phyloP scores from a whole-genome alignment of 192 early-diverging fungal species.

The Diversispora epigaea region DNA sequence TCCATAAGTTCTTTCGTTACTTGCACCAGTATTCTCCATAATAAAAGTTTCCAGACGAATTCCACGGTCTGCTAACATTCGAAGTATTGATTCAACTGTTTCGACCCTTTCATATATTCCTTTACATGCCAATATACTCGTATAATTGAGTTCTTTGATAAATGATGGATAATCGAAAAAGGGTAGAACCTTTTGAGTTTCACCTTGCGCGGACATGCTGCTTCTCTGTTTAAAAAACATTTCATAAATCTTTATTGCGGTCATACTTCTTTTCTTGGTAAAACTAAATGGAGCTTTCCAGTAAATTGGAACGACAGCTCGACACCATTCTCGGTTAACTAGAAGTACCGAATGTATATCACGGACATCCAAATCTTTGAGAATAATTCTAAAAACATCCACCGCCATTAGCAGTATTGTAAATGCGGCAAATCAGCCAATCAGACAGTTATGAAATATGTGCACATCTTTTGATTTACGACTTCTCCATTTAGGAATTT shows the following conservation, averaged over 20 bases:
- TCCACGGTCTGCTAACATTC: constrained; percentile 20
- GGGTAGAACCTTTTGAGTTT: not conserved
- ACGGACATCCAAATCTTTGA: constrained; percentile 12
- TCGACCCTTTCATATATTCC: not conserved
- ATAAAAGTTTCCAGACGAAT: constrained; percentile 23
- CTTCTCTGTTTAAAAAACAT: constrained; percentile 18
- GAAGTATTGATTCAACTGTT: constrained; percentile 18
- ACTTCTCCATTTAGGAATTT: too few species aligned
- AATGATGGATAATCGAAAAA: constrained; percentile 28
- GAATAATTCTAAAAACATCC: constrained; percentile 5
- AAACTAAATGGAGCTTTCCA: constrained; percentile 31
- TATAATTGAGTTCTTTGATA: constrained; percentile 29
- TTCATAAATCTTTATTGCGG: constrained; percentile 23
- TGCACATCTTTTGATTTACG: too few species aligned
- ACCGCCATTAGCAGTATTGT: too few species aligned
- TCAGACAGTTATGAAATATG: too few species aligned
- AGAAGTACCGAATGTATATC: constrained; percentile 30
- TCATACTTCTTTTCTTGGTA: constrained; percentile 20
- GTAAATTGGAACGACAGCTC: constrained; percentile 19
- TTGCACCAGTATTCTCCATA: constrained; percentile 23
- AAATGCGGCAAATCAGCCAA: too few species aligned
- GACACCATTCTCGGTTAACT: not conserved
- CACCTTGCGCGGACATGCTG: not conserved
- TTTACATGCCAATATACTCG: not conserved
- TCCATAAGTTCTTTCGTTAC: constrained; percentile 11